Evolutionary conservation across 495 filamentous ascomycete species (phyloP), one percentile per base, ranked within the genome.

Genomic region (Penicillium crystallinum): DNA sequence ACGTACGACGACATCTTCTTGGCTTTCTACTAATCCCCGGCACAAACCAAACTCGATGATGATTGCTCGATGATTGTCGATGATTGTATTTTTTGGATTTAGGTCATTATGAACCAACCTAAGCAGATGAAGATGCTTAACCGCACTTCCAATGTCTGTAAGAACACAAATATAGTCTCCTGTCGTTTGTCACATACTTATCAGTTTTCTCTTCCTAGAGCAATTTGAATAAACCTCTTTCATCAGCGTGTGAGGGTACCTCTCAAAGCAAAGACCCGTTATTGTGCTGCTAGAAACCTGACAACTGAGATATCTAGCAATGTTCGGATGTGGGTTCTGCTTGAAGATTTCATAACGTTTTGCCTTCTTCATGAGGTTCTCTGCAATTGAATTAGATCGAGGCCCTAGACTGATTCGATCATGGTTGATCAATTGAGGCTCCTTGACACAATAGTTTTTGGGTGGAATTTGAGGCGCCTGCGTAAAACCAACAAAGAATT

Each of bases 1-100:
- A 50, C 1, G 36, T 50, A 19, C 36, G 14, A 11, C 36, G 15
- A 34, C 25, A 3, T 10, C 17, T 4, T 38, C 27, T 2, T 42
- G 5, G 15, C 30, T 25, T 9, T 56, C 55, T 37, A 58, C 61
- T 29, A 70, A 51, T 9, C 12, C 17, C 45, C 62, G 57, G 47
- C 54, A 70, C 15, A 65, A 68, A 51, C 66, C 60, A 43, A 71
- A 73, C 54, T 73, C 69, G 33, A 68, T 66, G 27, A 73, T 66
- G 17, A 73, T 44, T 11, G 61, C 56, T 12, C 31, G 46, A 39
- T 62, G 52, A 15, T 53, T 51, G 10, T 64, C 50, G 22, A 69
- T 10, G 56, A 70, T 67, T 43, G 67, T 58, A 34, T 69, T 70
- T 8, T 12, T 30, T 2, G 59, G 59, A 47, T 65, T 70, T 18